Conservation (phyloP, 352 stramenopile species). For the Phytopythium boreale region DNA sequence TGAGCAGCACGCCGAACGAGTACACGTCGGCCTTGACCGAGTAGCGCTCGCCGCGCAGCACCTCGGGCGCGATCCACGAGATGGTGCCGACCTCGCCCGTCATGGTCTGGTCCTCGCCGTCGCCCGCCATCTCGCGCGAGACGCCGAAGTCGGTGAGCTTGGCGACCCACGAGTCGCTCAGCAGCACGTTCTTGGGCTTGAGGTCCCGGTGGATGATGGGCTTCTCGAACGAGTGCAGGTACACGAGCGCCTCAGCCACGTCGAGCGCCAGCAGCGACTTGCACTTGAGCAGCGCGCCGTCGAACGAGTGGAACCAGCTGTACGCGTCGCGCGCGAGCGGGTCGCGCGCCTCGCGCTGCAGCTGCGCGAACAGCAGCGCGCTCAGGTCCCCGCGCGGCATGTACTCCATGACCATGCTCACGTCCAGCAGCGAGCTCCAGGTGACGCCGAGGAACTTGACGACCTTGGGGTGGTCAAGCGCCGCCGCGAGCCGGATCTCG, state of each 20-base stretch:
- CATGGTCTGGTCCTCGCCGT: slow-evolving; percentile 28
- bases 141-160: slow-evolving; percentile 26
- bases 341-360: slow-evolving; percentile 3
- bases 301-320: slow-evolving; percentile 10
- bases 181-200: slow-evolving; percentile 40
- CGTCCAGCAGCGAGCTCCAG: slow-evolving; percentile 40
- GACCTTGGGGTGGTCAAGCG: slow-evolving; percentile 44
- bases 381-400: slow-evolving; percentile 34
- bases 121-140: slow-evolving; percentile 16
- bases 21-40: slow-evolving; percentile 75
- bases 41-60: slow-evolving; percentile 57
- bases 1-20: slow-evolving; percentile 64
- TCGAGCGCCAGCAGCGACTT: slow-evolving; percentile 34
- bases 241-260: slow-evolving; percentile 48
- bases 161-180: slow-evolving; percentile 26
- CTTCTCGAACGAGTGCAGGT: slow-evolving; percentile 48
- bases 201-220: slow-evolving; percentile 59
- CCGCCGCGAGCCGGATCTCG: slow-evolving; percentile 41
- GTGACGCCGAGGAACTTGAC: slow-evolving; percentile 38
- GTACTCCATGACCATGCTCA: slow-evolving; percentile 39
- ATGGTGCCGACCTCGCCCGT: slow-evolving; percentile 46
- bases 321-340: slow-evolving; percentile 2
- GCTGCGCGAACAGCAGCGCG: slow-evolving; percentile 15
- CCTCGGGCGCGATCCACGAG: slow-evolving; percentile 50
- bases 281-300: slow-evolving; percentile 2